Percentiles rank a stretch among this genome's conserved stretches.
Conservation (phyloP, 305 asterid species). For the Solanum hybrid region DNA sequence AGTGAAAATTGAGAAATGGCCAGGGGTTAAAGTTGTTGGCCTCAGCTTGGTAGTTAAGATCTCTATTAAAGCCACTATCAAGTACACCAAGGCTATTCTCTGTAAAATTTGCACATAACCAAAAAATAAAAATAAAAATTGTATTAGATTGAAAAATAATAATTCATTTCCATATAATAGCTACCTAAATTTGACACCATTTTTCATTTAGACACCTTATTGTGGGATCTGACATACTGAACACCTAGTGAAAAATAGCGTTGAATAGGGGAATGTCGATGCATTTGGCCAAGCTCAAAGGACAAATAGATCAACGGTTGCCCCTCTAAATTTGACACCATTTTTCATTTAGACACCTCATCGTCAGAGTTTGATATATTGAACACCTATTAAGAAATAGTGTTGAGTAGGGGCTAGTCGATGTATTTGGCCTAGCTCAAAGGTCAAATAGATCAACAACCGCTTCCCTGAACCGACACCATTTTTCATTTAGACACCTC, state of each 20-base stretch:
- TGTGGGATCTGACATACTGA: not conserved
- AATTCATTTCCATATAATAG: not conserved
- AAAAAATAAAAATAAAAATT: not conserved
- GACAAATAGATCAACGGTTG: not conserved
- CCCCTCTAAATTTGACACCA: not conserved
- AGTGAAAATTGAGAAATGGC: conserved; percentile 50
- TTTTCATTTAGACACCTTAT: not conserved
- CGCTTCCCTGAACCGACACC: not conserved
- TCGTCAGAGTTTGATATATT: not conserved
- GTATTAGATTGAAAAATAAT: not conserved
- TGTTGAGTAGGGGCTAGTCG: not conserved
- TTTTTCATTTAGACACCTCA: not conserved
- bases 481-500: not conserved
- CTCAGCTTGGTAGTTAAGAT: conserved; percentile 57
- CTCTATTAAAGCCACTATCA: conserved; percentile 69
- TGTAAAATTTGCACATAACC: conserved; percentile 16
- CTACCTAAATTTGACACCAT: not conserved
- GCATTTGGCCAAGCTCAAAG: not conserved
- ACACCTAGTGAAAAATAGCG: not conserved
- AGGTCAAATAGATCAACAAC: not conserved
- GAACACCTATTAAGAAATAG: not conserved
- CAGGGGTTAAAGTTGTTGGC: conserved; percentile 36
- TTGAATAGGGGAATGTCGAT: not conserved
- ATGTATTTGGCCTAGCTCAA: not conserved
- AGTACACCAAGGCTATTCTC: conserved; percentile 89